Evolutionary conservation across 148 eudicot genomes (phyloP).

Genomic region (Tetragonia tetragonoides): DNA sequence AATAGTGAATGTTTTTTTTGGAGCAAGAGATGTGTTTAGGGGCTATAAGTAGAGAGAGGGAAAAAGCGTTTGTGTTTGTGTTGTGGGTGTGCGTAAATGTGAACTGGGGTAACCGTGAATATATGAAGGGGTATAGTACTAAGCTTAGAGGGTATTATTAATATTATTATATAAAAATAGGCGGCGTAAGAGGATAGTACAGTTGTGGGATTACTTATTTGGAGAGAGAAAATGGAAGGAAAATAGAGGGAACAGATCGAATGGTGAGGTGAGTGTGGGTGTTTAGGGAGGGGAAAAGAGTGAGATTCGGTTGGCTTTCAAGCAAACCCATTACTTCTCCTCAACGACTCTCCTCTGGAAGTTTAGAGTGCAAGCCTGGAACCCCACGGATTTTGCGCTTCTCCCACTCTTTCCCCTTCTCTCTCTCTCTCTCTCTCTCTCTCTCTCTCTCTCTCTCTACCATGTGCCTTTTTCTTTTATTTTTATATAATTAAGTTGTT

Average conservation of each 20-base stretch:
- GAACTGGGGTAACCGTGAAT: conserved; percentile 2
- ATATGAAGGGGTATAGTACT: not conserved
- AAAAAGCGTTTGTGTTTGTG: conserved; percentile 20
- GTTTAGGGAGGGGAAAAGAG: conserved; percentile 1
- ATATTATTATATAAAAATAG: not conserved
- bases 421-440: not conserved
- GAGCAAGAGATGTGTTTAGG: too few relatives aligned
- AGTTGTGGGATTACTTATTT: not conserved
- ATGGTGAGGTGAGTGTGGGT: not conserved
- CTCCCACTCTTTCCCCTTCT: conserved; percentile 10
- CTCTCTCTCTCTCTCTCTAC: too few relatives aligned
- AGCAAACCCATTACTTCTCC: conserved; percentile 68
- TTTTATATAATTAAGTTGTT: not conserved
- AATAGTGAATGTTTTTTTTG: not conserved
- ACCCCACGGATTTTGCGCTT: conserved; percentile 51
- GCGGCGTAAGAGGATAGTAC: not conserved
- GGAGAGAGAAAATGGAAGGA: not conserved
- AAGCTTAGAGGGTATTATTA: too few relatives aligned
- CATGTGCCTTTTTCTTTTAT: not conserved
- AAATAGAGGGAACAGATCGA: not conserved
- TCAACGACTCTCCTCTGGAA: conserved; percentile 54
- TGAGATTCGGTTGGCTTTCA: conserved; percentile 69
- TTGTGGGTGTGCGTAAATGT: conserved; percentile 21
- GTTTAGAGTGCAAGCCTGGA: conserved; percentile 84
- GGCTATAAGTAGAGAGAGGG: conserved; percentile 23